Evolutionary conservation across 371 early-diverging fungal species (phyloP), one percentile per base, ranked within the genome.

Genomic region (Batkoa obscura): DNA sequence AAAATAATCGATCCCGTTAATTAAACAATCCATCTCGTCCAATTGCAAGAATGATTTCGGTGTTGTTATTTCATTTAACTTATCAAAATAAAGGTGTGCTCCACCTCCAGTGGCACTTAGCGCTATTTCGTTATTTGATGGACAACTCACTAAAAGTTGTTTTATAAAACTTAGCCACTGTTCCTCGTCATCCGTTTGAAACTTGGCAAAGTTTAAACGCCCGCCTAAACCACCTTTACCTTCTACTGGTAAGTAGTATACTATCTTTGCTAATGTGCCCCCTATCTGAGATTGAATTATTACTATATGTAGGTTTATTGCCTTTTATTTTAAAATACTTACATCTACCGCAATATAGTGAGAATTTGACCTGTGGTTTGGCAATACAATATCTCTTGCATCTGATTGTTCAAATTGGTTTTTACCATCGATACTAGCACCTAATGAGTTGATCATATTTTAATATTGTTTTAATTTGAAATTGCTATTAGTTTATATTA

Each of bases 201-300:
- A 92, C 64, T 86, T 90, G 61, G 76, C 80, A 63, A 95, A 95
- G 67, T 91, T 88, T 58, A 95, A 66, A 9, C 94, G 75, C 1
- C 96, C 94, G 23, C 23, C 23, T 23, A 23, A 23, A 23, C 23
- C 23, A 23, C 23, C 23, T 23, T 23, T 23, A 23, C 23, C 23
- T 23, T 23, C 23, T 9, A 34, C 43, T 30, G 60, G 66, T 17
- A 78, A 73, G 55, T 86, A 86, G 66, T 92, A 95, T 23, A 94
- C 90, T 9, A 95, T 81, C 63, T 95, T 95, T 55, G 91, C 90
- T 8, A 95, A 68, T 33, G 90, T 87, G 43, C 96, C 96, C 42
- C 96, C 95, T 71, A 93, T 81, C 76, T 80, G 60, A 32, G 23
- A 15, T 32, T 42, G 13, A 17, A 10, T 23, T 23, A 23, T 23